These are phyloP conservation scores for Geranomyces michiganensis DNA, from an alignment of 192 early-diverging fungal genomes.

Conservation along the genomic window DNA sequence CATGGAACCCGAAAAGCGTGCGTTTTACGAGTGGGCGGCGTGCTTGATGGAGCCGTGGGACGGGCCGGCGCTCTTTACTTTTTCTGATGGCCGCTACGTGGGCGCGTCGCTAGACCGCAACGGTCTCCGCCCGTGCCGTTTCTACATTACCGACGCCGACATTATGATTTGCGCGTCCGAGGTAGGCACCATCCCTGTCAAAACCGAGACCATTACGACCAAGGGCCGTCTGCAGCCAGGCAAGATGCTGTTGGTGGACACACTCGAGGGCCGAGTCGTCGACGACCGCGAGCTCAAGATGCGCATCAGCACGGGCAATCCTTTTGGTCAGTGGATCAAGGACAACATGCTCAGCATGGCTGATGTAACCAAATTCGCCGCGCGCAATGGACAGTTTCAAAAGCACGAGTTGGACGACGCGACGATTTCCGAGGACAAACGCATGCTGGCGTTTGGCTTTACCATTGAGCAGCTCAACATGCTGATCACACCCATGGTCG, in stretches of 20 bases:
- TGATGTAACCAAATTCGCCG: slow-evolving; percentile 57
- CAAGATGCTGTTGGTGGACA: slow-evolving; percentile 97
- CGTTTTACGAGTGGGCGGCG: slow-evolving; percentile 98
- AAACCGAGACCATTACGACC: slow-evolving; percentile 73
- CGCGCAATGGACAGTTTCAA: slow-evolving; percentile 36
- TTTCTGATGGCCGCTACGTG: slow-evolving; percentile 94
- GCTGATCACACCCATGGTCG: slow-evolving; percentile 87
- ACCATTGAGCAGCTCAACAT: slow-evolving; percentile 92
- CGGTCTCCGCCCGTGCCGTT: slow-evolving; percentile 96
- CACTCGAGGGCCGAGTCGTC: slow-evolving; percentile 82
- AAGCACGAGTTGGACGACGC: slow-evolving; percentile 57
- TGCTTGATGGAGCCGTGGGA: slow-evolving; percentile 99
- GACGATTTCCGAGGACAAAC: slow-evolving; percentile 65
- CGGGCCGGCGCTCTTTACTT: slow-evolving; percentile 96
- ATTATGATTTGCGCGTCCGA: slow-evolving; percentile 98
- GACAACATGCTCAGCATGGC: slow-evolving; percentile 77
- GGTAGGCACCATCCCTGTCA: slow-evolving; percentile 87
- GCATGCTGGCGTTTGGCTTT: slow-evolving; percentile 86
- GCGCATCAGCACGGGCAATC: slow-evolving; percentile 64
- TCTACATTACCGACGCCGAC: slow-evolving; percentile 89
- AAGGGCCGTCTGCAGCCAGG: slow-evolving; percentile 97
- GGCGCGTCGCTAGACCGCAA: slow-evolving; percentile 99
- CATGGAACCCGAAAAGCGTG: slow-evolving; percentile 85
- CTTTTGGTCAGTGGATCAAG: slow-evolving; percentile 86
- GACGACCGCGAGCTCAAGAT: slow-evolving; percentile 91